Base-by-base conservation (phyloP, 345 rosid genomes). In the Turnera subulata region DNA sequence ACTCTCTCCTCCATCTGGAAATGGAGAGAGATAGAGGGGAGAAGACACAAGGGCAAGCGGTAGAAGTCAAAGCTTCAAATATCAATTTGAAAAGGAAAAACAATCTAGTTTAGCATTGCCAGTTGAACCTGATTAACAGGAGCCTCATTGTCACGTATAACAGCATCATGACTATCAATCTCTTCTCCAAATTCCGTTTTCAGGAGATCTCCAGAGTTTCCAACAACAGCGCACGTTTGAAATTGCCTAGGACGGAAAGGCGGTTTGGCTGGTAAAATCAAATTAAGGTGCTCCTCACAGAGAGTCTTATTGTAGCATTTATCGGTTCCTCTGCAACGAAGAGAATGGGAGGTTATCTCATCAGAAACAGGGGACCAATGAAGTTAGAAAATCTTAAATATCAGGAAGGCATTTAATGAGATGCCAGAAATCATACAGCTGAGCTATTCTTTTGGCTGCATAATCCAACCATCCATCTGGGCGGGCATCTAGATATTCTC, bases 391-490 rank as follows among this genome's bases (percentile, higher is more conserved):
- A n/a, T n/a, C 2, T 50, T 7, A 9, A 16, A 48, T 7, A 46
- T 10, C 29, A 55, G 56, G 56, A 8, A n/a, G 32, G 42, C 54
- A 32, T 43, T 16, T 35, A 16, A 29, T 46, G n/a, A 32, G 13
- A 11, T 5, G 50, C 44, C 43, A 10, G 53, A 40, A 33, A 64
- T 43, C 85, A 68, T 87, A 93, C 99, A 93, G 63, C 63, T 89
- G 91, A 22, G 97, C 86, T 64, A 93, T 93, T 70, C 98, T 80
- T 80, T 80, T 76, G 19, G 97, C 97, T 4, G 99, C 99, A 76
- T 89, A 86, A 16, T 87, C 91, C 59, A 84, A 69, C 99, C 99
- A 93, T 58, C 99, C 97, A 73, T 89, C 84, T 12, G 97, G 94
- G 49, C 94, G 86, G 61, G 71, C 76, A 69, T 93, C 99, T 17